Evolutionary conservation across 2,329 filamentous ascomycete genomes (phyloP), one percentile per base, ranked within the genome.

Genomic region (Orbilia ellipsospora): DNA sequence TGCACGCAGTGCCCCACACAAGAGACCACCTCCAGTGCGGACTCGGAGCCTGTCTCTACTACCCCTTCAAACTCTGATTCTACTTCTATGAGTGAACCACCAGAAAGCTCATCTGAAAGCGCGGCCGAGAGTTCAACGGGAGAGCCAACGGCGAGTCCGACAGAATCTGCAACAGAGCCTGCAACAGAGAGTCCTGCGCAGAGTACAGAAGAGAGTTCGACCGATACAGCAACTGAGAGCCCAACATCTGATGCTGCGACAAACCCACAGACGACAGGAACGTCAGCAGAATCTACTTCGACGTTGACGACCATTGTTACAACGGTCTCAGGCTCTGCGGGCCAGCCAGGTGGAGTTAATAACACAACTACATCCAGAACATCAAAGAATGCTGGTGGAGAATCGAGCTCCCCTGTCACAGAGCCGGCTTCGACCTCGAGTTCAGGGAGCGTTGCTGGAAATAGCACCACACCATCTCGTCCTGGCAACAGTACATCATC

Each of bases 231-330:
- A 36, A 36, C 31, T 4, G 44, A 48, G 13, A 48, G 44, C 16
- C 44, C 44, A 48, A 48, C 50, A 13, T 13, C n/a, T 10, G 16
- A 15, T 8, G 28, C 52, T 36, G 13, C 52, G 26, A 55, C 4
- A 23, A 23, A 4, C 4, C 4, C 23, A 23, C 23, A 23, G 23
- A 4, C 4, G 4, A 23, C 48, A 5, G 20, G 7, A 13, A 31
- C 52, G 16, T 55, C 52, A 4, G 20, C 20, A 15, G 52, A 36
- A 31, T 7, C 52, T 6, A n/a, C 23, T 55, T 55, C 52, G 16
- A 36, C 52, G 15, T 52, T 52, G 8, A 52, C 48, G 13, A 36
- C 52, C 12, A 26, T 55, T 55, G 26, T 20, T 36, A 31, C 52
- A 1, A 52, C 48, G 5, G 4, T 23, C 20, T 52, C 48, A n/a